phyloP scores from a whole-genome alignment of 2,329 filamentous ascomycete species.

The Helotiales sp. region DNA sequence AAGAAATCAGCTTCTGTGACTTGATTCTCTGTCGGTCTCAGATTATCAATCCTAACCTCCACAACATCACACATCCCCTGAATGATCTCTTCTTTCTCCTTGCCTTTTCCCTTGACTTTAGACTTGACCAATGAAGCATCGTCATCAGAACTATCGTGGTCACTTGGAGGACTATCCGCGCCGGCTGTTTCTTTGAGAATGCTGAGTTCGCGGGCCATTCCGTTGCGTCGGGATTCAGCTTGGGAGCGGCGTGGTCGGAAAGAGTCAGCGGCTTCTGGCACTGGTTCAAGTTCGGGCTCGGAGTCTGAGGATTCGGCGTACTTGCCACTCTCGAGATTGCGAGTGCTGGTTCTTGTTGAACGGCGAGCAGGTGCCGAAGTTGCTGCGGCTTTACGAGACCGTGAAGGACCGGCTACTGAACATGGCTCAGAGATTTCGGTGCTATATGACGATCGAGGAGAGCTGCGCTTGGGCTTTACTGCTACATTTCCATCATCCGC shows the following conservation, averaged over 20 bases:
- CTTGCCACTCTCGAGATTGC: slow-evolving; percentile 16
- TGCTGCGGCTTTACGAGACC: neutral
- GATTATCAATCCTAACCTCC: slow-evolving; percentile 73
- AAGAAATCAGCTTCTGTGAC: slow-evolving; percentile 74
- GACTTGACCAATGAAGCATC: slow-evolving; percentile 15
- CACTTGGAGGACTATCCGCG: slow-evolving; percentile 21
- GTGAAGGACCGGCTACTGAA: neutral
- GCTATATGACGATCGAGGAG: neutral
- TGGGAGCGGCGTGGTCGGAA: too few species aligned
- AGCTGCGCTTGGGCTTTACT: neutral
- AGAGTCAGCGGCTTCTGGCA: too few species aligned
- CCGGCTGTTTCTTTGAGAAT: slow-evolving; percentile 32
- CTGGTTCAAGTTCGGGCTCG: slow-evolving; percentile 20
- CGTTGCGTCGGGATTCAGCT: slow-evolving; percentile 7
- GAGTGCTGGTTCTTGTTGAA: slow-evolving; percentile 22
- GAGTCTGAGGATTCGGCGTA: slow-evolving; percentile 30
- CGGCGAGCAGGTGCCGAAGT: slow-evolving; percentile 13
- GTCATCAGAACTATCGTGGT: slow-evolving; percentile 15
- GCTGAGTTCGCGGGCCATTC: slow-evolving; percentile 27
- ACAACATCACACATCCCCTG: slow-evolving; percentile 73
- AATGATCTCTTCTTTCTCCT: slow-evolving; percentile 44
- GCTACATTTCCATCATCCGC: neutral
- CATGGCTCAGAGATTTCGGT: neutral
- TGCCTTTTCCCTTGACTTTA: slow-evolving; percentile 24
- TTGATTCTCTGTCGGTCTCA: slow-evolving; percentile 67